Percentiles rank a stretch among this genome's conserved stretches.
Evolutionary conservation across 768 basidiomycete genomes (phyloP).

Genomic region (Collybiopsis luxurians): DNA sequence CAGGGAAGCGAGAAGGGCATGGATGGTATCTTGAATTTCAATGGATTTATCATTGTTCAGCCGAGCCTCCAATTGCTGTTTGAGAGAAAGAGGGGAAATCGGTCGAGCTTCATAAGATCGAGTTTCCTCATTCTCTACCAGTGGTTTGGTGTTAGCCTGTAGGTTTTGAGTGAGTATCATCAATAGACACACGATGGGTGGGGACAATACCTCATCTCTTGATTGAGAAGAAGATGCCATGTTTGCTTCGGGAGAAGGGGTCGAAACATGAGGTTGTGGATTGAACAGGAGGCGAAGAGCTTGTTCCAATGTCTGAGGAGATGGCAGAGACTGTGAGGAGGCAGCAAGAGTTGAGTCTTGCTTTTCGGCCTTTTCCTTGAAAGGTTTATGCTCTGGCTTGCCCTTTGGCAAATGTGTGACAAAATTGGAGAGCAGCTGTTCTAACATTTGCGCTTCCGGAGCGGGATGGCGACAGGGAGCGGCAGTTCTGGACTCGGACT

Average conservation of each 20-base stretch:
- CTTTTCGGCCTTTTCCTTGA: too few species aligned
- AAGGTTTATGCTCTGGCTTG: neutral
- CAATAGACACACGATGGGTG: neutral
- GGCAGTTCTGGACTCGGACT: too few species aligned
- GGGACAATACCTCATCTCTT: neutral
- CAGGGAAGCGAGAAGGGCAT: slow-evolving; percentile 37
- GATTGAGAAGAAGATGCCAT: neutral
- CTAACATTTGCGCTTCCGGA: neutral
- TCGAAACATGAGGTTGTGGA: neutral
- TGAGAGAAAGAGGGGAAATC: slow-evolving; percentile 13
- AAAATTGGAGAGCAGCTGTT: neutral
- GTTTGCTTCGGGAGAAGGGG: neutral
- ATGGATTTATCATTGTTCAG: slow-evolving; percentile 25
- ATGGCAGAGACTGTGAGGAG: neutral
- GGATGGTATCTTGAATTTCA: slow-evolving; percentile 38
- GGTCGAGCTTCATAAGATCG: neutral
- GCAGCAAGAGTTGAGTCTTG: too few species aligned
- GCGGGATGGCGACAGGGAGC: too few species aligned
- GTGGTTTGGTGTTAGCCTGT: neutral
- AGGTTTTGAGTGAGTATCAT: neutral
- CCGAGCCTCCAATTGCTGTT: slow-evolving; percentile 29
- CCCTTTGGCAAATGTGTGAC: neutral
- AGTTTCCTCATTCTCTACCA: neutral
- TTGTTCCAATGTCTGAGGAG: neutral
- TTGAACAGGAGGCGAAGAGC: slow-evolving; percentile 1